Conservation (phyloP, 148 eudicot genomes). For the Rheum nobile region DNA sequence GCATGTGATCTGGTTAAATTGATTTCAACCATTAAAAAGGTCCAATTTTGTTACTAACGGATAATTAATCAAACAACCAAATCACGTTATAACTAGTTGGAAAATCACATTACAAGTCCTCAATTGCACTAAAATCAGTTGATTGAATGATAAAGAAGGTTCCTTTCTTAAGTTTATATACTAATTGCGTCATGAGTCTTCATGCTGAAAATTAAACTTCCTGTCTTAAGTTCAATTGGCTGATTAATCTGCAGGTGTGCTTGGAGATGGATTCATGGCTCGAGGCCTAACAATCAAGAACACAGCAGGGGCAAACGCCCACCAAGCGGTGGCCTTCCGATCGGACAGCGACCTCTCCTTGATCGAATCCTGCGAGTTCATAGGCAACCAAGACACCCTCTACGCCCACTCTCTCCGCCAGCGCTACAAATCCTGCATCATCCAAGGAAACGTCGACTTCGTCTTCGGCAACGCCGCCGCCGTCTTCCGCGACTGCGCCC, state of each 20-base stretch:
- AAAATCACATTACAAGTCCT: no score
- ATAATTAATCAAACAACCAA: no score
- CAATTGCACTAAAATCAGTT: no score
- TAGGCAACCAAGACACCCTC: conserved; percentile 91
- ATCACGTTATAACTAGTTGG: no score
- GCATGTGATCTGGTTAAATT: background rate
- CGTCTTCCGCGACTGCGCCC: conserved; percentile 62
- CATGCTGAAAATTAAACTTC: no score
- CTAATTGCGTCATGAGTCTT: no score
- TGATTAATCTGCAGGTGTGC: conserved; percentile 35
- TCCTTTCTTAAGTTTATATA: no score
- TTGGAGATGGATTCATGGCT: conserved; percentile 89
- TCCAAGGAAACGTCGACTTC: conserved; percentile 84
- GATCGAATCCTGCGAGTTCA: conserved; percentile 63
- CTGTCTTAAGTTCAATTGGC: no score
- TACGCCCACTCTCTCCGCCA: conserved; percentile 81
- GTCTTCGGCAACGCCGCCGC: conserved; percentile 80
- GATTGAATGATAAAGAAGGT: no score
- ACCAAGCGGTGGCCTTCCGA: conserved; percentile 85
- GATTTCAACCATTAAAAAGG: no score
- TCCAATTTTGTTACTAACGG: no score
- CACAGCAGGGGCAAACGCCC: conserved; percentile 81
- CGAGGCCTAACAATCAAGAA: conserved; percentile 64
- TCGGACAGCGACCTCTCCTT: conserved; percentile 75
- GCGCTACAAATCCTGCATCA: conserved; percentile 53